Percentiles rank a stretch among this genome's conserved stretches.
Conservation (phyloP, 176 grass and related monocot species). For the Eleusine coracana region DNA sequence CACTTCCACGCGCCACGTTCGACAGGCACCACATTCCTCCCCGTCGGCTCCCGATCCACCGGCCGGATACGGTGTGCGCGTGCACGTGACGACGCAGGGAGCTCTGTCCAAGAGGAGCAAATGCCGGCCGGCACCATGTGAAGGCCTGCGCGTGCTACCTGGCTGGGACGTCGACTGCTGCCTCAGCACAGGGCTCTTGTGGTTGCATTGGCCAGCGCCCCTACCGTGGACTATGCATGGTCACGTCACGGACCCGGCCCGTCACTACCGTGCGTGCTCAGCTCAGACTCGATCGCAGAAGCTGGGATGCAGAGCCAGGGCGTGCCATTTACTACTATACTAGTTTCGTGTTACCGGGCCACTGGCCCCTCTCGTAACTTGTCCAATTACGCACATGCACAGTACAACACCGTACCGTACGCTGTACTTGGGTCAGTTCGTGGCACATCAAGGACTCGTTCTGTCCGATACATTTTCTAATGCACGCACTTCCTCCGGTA, state of each 20-base stretch:
- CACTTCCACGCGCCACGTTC: too few species aligned
- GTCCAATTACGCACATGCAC: too few species aligned
- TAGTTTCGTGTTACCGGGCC: too few species aligned
- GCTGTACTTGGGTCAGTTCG: not conserved
- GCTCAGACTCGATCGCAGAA: not conserved
- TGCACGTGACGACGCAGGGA: conserved; percentile 16
- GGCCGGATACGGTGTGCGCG: not conserved
- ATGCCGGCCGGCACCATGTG: not conserved
- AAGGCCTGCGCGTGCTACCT: not conserved
- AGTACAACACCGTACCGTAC: not conserved
- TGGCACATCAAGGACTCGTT: not conserved
- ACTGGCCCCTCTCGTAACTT: too few species aligned
- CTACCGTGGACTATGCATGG: conserved; percentile 20
- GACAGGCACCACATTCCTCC: not conserved
- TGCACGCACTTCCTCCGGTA: too few species aligned
- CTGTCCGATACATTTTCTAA: not conserved
- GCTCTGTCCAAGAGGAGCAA: too few species aligned
- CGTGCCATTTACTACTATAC: too few species aligned
- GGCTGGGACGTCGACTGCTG: not conserved
- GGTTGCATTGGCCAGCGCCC: not conserved
- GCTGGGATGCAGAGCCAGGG: too few species aligned
- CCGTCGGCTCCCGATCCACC: not conserved
- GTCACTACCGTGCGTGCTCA: conserved; percentile 9
- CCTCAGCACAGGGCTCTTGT: not conserved
- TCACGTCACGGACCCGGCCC: conserved; percentile 13